Base-by-base conservation (phyloP, 176 grass and related monocot species). In the Oryza meyeriana region DNA sequence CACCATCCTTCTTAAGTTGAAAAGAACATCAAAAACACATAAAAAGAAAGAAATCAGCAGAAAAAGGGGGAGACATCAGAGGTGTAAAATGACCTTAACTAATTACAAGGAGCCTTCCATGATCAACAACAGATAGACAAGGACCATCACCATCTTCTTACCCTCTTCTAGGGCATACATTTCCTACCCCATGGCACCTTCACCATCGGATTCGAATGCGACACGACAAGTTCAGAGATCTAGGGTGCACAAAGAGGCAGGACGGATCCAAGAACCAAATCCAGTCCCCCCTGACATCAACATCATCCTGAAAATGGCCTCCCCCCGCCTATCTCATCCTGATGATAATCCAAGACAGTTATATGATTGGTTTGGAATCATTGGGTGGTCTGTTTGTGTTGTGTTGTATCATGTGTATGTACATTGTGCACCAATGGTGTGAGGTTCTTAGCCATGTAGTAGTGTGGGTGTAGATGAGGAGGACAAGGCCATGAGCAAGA, bases 401-500 rank as follows among this genome's bases (percentile, higher is more conserved):
- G 69, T 75, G 62, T 61, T 78, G 74, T 42, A 65, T 74, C 61
- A 79, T 50, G 44, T 63, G 44, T 80, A 80, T 84, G 78, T 71
- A 58, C 71, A 88, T 10, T 71, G 52, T 50, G 42, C 65, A 64
- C 28, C 17, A 83, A 71, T 72, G 79, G 44, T 61, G 58, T 28
- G 52, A 47, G 52, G 27, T 11, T 73, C 50, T 88, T 78, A 91
- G 86, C 72, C 80, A 58, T 94, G 92, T 29, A 94, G 74, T 26
- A 82, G 29, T 27, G 84, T 52, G 74, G 74, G 48, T 68, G 68
- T 66, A 81, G 86, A 85, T 66, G 93, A 90, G 74, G 88, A 95
- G 9, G 96, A 99, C 61, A 99, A 86, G 58, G 96, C 87, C 93
- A 99, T 93, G 41, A 99, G 89, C 52, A 99, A 75, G 33, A 95